Evolutionary conservation across 352 stramenopile genomes (phyloP), one percentile per base, ranked within the genome.

Genomic region (Phytophthora megakarya): DNA sequence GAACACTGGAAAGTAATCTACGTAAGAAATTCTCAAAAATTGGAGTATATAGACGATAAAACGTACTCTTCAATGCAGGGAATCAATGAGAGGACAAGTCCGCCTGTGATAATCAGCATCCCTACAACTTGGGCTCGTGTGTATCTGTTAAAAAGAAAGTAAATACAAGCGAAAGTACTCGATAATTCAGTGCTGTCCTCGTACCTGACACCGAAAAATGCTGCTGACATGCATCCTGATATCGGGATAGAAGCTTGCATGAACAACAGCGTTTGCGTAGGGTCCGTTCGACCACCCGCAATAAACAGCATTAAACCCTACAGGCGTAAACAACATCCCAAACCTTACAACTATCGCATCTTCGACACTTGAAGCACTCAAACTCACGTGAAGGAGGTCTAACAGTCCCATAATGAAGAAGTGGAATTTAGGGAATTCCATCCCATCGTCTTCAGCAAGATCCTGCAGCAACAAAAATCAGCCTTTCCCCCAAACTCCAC

Each of bases 351-450:
- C 13, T 26, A 25, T 39, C 40, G 39, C 32, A 39, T 40, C 21
- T 35, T n/a, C 12, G 40, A 23, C 22, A 30, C 11, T 25, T 42
- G 22, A 28, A 7, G 35, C 26, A 21, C 9, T 18, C n/a, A 22
- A 59, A 53, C 73, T 58, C 75, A 94, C 88, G 26, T 96, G 86
- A 47, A 87, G 45, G 15, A 95, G 68, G 25, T 96, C 88, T 39
- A 96, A 74, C 47, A 95, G 73, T 3, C 81, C 86, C 88, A 96
- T 96, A 56, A 89, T 61, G 18, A 94, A 89, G 61, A 96, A 96
- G 61, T 93, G 83, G 32, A 90, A 75, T 64, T 96, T 96, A 0
- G 88, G 83, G 65, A 95, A 95, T 33, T 95, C 85, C 59, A 77
- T 89, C 16, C 88, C 74, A 40, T 96, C 86, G 40, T 96, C 85